Conservation (phyloP, 2,329 filamentous ascomycete species). For the Leptosphaerulina australis region DNA sequence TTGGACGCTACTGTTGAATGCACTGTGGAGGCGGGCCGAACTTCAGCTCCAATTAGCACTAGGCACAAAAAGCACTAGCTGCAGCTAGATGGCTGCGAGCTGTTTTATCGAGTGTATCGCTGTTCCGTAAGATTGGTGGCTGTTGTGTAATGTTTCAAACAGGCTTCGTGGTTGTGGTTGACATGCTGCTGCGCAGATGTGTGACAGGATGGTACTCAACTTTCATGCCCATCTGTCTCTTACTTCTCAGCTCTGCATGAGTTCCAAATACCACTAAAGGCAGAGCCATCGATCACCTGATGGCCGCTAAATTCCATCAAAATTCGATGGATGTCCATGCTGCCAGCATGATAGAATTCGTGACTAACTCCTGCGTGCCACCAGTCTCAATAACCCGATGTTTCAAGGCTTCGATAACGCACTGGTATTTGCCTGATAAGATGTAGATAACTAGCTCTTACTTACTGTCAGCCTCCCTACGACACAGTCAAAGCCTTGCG, state of each 20-base stretch:
- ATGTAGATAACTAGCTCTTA: no score
- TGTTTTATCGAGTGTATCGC: background rate
- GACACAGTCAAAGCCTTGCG: no score
- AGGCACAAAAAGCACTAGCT: constrained; percentile 16
- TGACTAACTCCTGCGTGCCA: background rate
- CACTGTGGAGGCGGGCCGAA: constrained; percentile 14
- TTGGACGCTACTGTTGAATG: constrained; percentile 5
- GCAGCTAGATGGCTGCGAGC: constrained; percentile 17
- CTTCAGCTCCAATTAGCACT: constrained; percentile 14
- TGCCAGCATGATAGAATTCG: background rate
- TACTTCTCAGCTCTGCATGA: background rate
- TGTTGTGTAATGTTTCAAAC: constrained; percentile 3
- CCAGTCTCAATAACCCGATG: background rate
- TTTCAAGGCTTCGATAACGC: background rate
- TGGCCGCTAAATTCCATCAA: background rate
- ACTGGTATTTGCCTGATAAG: no score
- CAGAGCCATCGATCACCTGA: background rate
- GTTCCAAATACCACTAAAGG: background rate
- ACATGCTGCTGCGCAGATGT: background rate
- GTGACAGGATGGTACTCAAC: background rate
- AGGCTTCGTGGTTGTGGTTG: background rate
- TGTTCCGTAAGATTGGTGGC: background rate
- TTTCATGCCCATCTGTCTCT: background rate
- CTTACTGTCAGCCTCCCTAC: background rate
- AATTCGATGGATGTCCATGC: background rate